phyloP scores from a whole-genome alignment of 2,329 filamentous ascomycete genomes.

The Bipolaris bicolor region DNA sequence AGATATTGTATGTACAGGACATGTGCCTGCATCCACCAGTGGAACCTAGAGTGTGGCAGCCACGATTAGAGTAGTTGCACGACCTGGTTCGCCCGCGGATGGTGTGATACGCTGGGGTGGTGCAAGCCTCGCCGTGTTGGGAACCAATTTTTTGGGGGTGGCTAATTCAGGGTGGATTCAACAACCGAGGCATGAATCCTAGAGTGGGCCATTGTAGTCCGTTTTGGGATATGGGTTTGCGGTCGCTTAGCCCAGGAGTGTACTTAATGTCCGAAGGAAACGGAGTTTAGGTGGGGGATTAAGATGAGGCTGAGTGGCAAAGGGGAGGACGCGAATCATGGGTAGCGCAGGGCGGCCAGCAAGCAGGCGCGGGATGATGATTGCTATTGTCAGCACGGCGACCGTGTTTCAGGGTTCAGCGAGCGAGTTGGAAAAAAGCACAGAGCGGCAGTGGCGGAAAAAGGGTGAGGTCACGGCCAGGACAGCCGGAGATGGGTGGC shows the following conservation, averaged over 20 bases:
- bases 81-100: constrained; percentile 7
- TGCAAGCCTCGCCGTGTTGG: neutral
- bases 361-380: too few relatives aligned
- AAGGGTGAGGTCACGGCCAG: neutral
- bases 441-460: constrained; percentile 6
- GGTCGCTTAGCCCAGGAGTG: constrained; percentile 3
- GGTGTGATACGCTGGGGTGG: constrained; percentile 2
- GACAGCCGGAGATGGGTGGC: neutral
- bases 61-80: neutral
- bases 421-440: neutral
- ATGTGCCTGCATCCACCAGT: neutral
- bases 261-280: constrained; percentile 9
- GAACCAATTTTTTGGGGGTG: neutral
- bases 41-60: constrained; percentile 7
- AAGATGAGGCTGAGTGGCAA: constrained; percentile 3
- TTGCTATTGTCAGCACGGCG: neutral
- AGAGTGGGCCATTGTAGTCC: neutral
- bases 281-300: neutral
- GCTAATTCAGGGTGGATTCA: constrained; percentile 3
- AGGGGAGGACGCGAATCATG: constrained; percentile 1
- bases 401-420: constrained; percentile 14
- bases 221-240: neutral
- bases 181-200: constrained; percentile 3
- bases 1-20: constrained; percentile 1
- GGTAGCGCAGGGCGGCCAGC: neutral